Base-by-base conservation (phyloP, 257 asterid species). In the Primulina eburnea region DNA sequence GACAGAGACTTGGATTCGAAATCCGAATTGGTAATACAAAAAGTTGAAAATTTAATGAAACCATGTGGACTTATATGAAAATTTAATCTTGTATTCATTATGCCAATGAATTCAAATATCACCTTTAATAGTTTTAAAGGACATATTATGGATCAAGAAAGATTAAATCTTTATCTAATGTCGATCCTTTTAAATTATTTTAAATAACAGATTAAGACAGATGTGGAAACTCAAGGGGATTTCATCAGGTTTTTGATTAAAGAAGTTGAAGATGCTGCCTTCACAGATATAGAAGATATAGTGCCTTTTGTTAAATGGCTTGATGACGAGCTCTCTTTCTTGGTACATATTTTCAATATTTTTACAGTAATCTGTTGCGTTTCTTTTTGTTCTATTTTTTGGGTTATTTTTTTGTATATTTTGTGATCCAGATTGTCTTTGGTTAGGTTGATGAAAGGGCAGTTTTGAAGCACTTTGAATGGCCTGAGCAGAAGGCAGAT, bases 401-500 rank as follows among this genome's bases (percentile, higher is more conserved):
- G 30, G 18, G 55, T 14, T 43, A 28, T 21, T 40, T 40, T n/a
- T 65, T 24, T 17, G 20, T 66, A 16, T 7, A 28, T 18, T 8
- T 30, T 53, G 21, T 50, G 21, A 53, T 55, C 14, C 55, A 4
- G 40, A 24, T 24, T 26, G 57, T 70, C 29, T 65, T 66, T 12
- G 29, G 69, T 11, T 61, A 93, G 99, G 97, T 91, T 71, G 99
- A 94, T 65, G 99, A 94, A 82, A 94, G 97, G 75, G 97, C 99
- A n/a, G 99, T 94, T 67, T 75, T 94, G 79, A 94, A 94, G 84
- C 99, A 94, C 86, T 94, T 94, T 29, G 81, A 88, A 12, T 94
- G 99, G 99, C 99, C 99, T 4, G 99, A 94, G 68, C 83, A 88
- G 69, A 94, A 88, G 69, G 99, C 99, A 3, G 99, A 94, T 81